Evolutionary conservation across 345 rosid species (phyloP), one percentile per base, ranked within the genome.

Genomic region (Pugionium dolabratum): DNA sequence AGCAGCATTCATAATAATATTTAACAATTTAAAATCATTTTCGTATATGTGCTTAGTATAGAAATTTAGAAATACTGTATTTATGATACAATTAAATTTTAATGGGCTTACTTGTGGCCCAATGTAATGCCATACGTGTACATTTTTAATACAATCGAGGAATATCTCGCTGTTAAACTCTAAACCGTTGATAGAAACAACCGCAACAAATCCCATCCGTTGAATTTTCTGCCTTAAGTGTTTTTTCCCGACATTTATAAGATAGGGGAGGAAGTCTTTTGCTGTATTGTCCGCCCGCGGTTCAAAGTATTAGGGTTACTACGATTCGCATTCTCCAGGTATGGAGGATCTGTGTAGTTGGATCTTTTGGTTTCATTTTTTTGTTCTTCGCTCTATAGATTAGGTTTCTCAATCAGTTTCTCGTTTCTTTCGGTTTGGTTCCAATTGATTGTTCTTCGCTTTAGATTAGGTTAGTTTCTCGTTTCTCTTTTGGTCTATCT

Each of bases 241-340:
- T 18, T 18, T 18, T 18, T 18, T 18, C 18, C 18, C 18, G 18
- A 47, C 37, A 41, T 49, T 55, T 54, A 71, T 54, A 56, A 56
- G 65, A 64, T 64, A 64, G 51, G 51, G 65, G 46, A 34, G 30
- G 3, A 31, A 52, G 9, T 10, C n/a, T 3, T 42, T 11, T 3
- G 5, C 4, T 56, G 58, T 34, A 11, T 61, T 5, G 44, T 70
- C 69, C 51, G 69, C 57, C 18, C 18, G 18, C 18, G 50, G 64
- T 54, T 62, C 69, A 37, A 59, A 63, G 9, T 40, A 25, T 62
- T 57, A 75, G 75, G 75, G 75, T 71, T 71, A 33, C 47, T 50
- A 26, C 59, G 59, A 33, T 40, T 63, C 5, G 43, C 50, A 44
- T 57, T 48, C 62, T 51, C 54, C 54, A 63, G 75, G 75, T 71